These are phyloP conservation scores for Paramecium sonneborni DNA, from an alignment of 73 alveolate species.

Conservation along the genomic window DNA sequence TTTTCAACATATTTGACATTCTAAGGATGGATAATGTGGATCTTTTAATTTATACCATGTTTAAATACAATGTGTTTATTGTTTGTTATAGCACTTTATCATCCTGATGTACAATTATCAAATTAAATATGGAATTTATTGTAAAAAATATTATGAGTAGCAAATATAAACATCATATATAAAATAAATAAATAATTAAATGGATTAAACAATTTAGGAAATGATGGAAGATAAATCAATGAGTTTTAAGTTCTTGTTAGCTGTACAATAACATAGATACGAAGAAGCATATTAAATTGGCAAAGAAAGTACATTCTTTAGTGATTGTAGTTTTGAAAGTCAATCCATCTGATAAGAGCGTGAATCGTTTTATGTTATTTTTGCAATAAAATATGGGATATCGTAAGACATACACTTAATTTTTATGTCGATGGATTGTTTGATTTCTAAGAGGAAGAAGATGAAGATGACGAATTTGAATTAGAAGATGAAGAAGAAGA, in stretches of 20 bases:
- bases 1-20: constrained; percentile 11
- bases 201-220: neutral
- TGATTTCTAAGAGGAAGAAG: constrained; percentile 25
- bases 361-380: constrained; percentile 30
- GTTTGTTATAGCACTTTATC: constrained; percentile 33
- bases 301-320: neutral
- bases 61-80: constrained; percentile 23
- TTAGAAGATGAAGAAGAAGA: constrained; percentile 17
- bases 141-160: neutral
- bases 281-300: neutral
- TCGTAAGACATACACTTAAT: constrained; percentile 29
- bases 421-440: constrained; percentile 55
- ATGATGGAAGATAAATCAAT: neutral
- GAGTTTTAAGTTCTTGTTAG: neutral
- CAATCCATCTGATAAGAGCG: constrained; percentile 17
- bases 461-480: constrained; percentile 20
- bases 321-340: neutral
- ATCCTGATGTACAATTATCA: constrained; percentile 13
- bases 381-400: constrained; percentile 15
- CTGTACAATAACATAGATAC: neutral
- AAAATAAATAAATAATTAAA: neutral
- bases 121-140: constrained; percentile 20
- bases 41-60: constrained; percentile 18
- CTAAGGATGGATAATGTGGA: constrained; percentile 5
- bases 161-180: neutral